Evolutionary conservation across 768 basidiomycete species (phyloP).

Genomic region (Gloeopeniophorella convolvens): DNA sequence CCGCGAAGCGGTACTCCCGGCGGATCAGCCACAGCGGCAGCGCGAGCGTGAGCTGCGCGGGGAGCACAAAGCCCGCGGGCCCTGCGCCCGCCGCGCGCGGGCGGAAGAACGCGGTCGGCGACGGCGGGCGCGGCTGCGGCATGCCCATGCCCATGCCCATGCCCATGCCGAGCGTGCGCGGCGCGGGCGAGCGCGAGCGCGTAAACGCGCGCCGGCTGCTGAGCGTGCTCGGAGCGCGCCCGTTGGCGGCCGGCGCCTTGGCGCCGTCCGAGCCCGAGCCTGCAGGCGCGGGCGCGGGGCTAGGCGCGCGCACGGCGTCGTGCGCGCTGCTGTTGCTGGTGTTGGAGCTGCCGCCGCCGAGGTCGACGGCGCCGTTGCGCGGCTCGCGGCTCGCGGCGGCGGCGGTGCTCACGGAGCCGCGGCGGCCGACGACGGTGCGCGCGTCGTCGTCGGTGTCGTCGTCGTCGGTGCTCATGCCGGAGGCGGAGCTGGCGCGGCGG

Average conservation of each 20-base stretch:
- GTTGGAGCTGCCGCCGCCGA: slow-evolving; percentile 3
- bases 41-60: slow-evolving; percentile 39
- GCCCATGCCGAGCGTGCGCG: slow-evolving; percentile 33
- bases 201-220: slow-evolving; percentile 48
- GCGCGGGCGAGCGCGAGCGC: slow-evolving; percentile 65
- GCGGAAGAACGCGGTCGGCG: slow-evolving; percentile 41
- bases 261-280: slow-evolving; percentile 35
- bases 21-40: slow-evolving; percentile 39
- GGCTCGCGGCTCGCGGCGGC: slow-evolving; percentile 52
- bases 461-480: slow-evolving; percentile 45
- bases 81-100: slow-evolving; percentile 27
- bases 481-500: slow-evolving; percentile 37
- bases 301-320: slow-evolving; percentile 6
- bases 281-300: slow-evolving; percentile 13
- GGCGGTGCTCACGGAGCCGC: slow-evolving; percentile 6
- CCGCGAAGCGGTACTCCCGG: slow-evolving; percentile 40
- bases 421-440: slow-evolving; percentile 10
- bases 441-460: slow-evolving; percentile 51
- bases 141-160: too few relatives aligned
- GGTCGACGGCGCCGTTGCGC: slow-evolving; percentile 8
- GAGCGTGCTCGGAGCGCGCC: slow-evolving; percentile 28
- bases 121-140: slow-evolving; percentile 31
- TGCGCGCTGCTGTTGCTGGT: slow-evolving; percentile 1
- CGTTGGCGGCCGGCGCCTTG: slow-evolving; percentile 36
- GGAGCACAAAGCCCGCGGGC: slow-evolving; percentile 36